These are phyloP conservation scores for Cicer yamashitae DNA, from an alignment of 306 rosid genomes.

Conservation along the genomic window DNA sequence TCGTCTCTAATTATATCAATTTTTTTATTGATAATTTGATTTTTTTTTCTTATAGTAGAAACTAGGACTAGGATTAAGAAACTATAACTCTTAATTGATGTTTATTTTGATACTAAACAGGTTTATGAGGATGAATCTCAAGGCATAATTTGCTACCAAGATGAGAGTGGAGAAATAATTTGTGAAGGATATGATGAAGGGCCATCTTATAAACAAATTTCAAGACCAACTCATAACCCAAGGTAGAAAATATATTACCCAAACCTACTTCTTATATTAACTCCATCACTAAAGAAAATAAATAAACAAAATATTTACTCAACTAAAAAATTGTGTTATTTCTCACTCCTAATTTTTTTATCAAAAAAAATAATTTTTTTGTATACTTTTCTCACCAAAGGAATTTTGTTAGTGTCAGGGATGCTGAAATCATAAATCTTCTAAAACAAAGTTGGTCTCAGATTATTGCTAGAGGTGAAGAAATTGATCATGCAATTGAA, in stretches of 20 bases:
- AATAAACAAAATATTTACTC: too few relatives aligned
- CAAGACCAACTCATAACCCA: slow-evolving; percentile 49
- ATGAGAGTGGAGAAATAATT: slow-evolving; percentile 79
- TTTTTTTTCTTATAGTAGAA: background rate
- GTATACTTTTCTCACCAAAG: background rate
- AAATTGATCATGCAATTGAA: slow-evolving; percentile 54
- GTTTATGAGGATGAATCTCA: slow-evolving; percentile 78
- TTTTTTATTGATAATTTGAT: background rate
- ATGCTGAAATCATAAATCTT: slow-evolving; percentile 64
- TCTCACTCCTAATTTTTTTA: too few relatives aligned
- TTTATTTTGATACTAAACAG: slow-evolving; percentile 49
- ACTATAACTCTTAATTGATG: slow-evolving; percentile 28
- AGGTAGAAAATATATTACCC: slow-evolving; percentile 49
- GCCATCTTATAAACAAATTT: slow-evolving; percentile 67
- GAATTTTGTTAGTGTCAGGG: slow-evolving; percentile 52
- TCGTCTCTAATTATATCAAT: background rate
- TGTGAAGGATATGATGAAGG: slow-evolving; percentile 97
- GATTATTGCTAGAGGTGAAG: slow-evolving; percentile 64
- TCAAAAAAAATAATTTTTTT: too few relatives aligned
- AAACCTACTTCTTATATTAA: background rate
- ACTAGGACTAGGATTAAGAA: background rate
- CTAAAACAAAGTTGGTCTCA: slow-evolving; percentile 66
- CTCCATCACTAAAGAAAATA: too few relatives aligned
- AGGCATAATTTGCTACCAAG: slow-evolving; percentile 83
- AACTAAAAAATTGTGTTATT: too few relatives aligned